Base-by-base conservation (phyloP, 2,329 filamentous ascomycete genomes). In the Zasmidium cellare region DNA sequence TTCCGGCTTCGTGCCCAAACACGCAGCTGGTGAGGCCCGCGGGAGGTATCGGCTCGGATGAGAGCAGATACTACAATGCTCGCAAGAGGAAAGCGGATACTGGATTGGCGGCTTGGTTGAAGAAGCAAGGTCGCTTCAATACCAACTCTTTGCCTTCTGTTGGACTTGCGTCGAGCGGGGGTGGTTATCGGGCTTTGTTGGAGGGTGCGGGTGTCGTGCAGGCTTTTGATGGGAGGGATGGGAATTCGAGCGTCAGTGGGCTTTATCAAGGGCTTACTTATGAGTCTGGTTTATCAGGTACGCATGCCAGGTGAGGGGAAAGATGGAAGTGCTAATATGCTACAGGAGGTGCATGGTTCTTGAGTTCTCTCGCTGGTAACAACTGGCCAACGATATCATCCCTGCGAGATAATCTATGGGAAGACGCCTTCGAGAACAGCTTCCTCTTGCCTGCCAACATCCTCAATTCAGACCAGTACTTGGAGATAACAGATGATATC, bases 191-290 rank as follows among this genome's bases (percentile, higher is more conserved):
- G 50, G 70, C 77, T 35, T 64, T 79, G 31, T 71, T 80, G 3
- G 65, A 65, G 23, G 70, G 69, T 44, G 72, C 71, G 23, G 76
- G 76, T 41, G 74, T 79, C 1, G 63, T 80, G 23, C 73, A 80
- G 63, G 77, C 67, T 2, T 67, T 80, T 18, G 79, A 81, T 68
- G 63, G 28, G 6, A 71, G 78, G 53, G 78, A 80, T 52, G 75
- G 73, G 56, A 65, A 72, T 46, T 62, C 70, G 5, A 71, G 68
- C 46, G 74, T 74, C 7, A 74, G 70, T 47, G 79, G 79, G 3
- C 60, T 81, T 0, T 79, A 74, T 53, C 79, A 81, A 65, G 74
- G 70, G 3, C 50, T 80, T 11, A 79, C 77, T 2, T 81, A 81
- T 60, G 73, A 80, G 45, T 67, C 74, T 47, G 79, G 75, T 9